phyloP scores from a whole-genome alignment of 2,329 filamentous ascomycete species.

The Remersonia thermophila region DNA sequence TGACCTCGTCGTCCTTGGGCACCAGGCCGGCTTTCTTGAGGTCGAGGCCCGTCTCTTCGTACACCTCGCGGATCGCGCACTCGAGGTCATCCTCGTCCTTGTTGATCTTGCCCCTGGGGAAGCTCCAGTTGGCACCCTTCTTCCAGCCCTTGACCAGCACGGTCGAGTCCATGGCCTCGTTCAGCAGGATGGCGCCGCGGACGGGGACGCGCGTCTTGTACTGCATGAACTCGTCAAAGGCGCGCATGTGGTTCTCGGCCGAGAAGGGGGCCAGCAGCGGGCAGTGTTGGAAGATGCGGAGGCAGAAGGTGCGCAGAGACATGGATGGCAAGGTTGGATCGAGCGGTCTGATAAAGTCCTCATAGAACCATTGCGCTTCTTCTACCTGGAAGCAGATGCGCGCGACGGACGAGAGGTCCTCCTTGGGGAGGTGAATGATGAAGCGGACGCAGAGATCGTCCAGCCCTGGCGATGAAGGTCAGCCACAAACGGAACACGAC shows the following conservation, averaged over 20 bases:
- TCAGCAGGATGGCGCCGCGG: constrained; percentile 84
- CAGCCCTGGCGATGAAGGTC: constrained; percentile 51
- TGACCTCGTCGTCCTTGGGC: constrained; percentile 56
- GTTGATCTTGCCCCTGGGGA: constrained; percentile 94
- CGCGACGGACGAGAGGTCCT: constrained; percentile 79
- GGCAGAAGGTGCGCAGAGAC: constrained; percentile 71
- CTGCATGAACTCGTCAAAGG: constrained; percentile 81
- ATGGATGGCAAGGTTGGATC: constrained; percentile 78
- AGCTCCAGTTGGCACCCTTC: constrained; percentile 92
- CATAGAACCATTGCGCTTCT: constrained; percentile 99
- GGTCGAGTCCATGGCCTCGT: constrained; percentile 85
- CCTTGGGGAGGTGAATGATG: constrained; percentile 88
- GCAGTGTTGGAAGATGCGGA: constrained; percentile 88
- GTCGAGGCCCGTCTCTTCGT: constrained; percentile 91
- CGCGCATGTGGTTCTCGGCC: constrained; percentile 62
- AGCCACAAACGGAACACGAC: constrained; percentile 3
- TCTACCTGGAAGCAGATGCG: constrained; percentile 98
- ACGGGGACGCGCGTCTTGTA: constrained; percentile 96
- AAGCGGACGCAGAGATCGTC: constrained; percentile 97
- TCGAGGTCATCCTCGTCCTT: constrained; percentile 90
- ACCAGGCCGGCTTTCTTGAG: constrained; percentile 65
- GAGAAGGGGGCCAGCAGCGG: constrained; percentile 76
- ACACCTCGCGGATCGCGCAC: constrained; percentile 87
- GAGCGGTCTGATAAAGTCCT: constrained; percentile 91
- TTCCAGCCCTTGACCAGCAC: constrained; percentile 97